These are phyloP conservation scores for Gloeostereum incarnatum DNA, from an alignment of 768 basidiomycete species.

Conservation along the genomic window DNA sequence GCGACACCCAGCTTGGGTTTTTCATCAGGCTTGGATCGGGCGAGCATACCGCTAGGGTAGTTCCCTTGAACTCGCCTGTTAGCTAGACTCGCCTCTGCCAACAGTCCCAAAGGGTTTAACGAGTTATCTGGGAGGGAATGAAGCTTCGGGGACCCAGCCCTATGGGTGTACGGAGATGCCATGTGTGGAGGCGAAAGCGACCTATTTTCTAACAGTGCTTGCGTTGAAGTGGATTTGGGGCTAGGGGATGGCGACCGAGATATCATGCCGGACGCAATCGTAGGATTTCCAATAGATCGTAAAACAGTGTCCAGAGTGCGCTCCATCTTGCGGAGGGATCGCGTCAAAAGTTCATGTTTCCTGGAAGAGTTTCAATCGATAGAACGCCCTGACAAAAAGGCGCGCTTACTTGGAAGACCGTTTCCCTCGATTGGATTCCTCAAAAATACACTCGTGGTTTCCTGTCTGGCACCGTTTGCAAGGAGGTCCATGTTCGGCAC, in stretches of 20 bases:
- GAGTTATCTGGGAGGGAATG: slow-evolving; percentile 90
- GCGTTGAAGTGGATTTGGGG: slow-evolving; percentile 42
- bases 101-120: slow-evolving; percentile 84
- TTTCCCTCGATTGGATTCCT: slow-evolving; percentile 94
- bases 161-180: slow-evolving; percentile 19
- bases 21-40: slow-evolving; percentile 26
- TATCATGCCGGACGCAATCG: slow-evolving; percentile 70
- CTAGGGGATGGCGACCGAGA: slow-evolving; percentile 73
- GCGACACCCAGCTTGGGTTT: slow-evolving; percentile 66
- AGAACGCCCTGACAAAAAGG: slow-evolving; percentile 13
- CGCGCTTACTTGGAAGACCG: slow-evolving; percentile 65
- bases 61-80: slow-evolving; percentile 55
- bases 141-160: slow-evolving; percentile 69
- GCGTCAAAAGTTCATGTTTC: slow-evolving; percentile 77
- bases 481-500: slow-evolving; percentile 83
- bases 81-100: slow-evolving; percentile 83
- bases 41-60: slow-evolving; percentile 27
- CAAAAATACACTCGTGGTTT: slow-evolving; percentile 89
- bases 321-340: slow-evolving; percentile 86
- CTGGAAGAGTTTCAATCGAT: slow-evolving; percentile 29
- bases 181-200: slow-evolving; percentile 38
- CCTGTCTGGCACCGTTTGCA: slow-evolving; percentile 80
- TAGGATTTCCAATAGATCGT: slow-evolving; percentile 79
- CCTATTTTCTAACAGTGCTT: slow-evolving; percentile 43
- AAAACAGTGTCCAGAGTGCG: slow-evolving; percentile 88